Evolutionary conservation across 768 basidiomycete genomes (phyloP), one percentile per base, ranked within the genome.

Genomic region (Daedaleopsis sinensis): DNA sequence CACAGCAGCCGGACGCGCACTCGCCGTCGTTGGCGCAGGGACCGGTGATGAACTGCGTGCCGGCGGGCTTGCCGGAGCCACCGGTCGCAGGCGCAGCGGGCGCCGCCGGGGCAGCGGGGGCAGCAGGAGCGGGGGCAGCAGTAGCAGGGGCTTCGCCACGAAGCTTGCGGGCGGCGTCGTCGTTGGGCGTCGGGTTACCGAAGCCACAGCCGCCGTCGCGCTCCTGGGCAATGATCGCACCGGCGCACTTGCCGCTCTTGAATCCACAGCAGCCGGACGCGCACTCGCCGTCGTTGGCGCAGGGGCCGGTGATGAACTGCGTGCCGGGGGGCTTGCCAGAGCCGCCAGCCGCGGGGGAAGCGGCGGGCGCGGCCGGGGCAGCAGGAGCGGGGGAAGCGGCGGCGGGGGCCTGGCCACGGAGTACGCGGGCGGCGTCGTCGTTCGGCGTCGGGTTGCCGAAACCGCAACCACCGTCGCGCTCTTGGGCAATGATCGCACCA

Each of bases 1-100:
- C 69, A 44, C 69, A 70, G 69, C 69, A 70, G 42, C 65, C 66
- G n/a, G 63, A 64, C 47, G 64, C 64, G 61, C 69, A 70, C 37
- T 66, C 69, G 11, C 65, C 61, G 67, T 70, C 69, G 50, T 32
- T 16, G 10, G 53, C 48, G 59, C 69, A 70, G 5, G 57, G 27
- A 42, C 56, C 62, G 56, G 67, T 68, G 61, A 64, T 57, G 59
- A 64, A 64, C 59, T 61, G 54, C 35, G 49, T 64, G 57, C 62
- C 63, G n/a, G 39, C 37, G 24, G 57, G 47, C 47, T 49, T 49
- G 47, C 47, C 47, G 1, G 47, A 49, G 47, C 47, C 47, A 21
- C 47, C 48, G 15, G 36, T 18, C 13, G 53, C 46, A 36, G 51
- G 48, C 18, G 39, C 13, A 12, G 37, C 42, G 16, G 60, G 23